phyloP scores from a whole-genome alignment of 495 filamentous ascomycete species.

The Sphaerosporella brunnea region DNA sequence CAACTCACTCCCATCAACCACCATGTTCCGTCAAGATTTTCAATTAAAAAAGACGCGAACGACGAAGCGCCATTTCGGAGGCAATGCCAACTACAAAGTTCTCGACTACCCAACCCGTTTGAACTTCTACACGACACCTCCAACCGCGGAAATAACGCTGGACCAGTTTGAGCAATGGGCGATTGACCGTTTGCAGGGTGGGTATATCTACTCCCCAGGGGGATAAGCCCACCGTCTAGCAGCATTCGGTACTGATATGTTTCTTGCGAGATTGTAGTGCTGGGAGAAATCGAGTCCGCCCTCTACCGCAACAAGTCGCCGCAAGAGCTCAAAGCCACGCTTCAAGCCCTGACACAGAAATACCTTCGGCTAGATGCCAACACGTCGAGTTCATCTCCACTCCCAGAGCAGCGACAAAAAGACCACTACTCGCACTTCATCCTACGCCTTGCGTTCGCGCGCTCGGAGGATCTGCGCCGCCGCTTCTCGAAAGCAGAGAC shows the following conservation, averaged over 20 bases:
- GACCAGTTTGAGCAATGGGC: slow-evolving; percentile 99
- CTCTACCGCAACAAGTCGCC: slow-evolving; percentile 77
- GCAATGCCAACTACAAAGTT: slow-evolving; percentile 45
- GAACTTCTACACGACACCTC: slow-evolving; percentile 79
- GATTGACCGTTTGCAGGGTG: slow-evolving; percentile 75
- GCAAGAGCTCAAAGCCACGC: slow-evolving; percentile 58
- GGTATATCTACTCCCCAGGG: no score
- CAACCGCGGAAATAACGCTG: slow-evolving; percentile 84
- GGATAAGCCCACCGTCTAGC: no score
- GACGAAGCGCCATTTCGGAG: slow-evolving; percentile 56
- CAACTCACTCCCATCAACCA: no score
- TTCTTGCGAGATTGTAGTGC: no score
- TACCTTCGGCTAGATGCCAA: slow-evolving; percentile 71
- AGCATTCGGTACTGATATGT: no score
- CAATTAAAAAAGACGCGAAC: background rate
- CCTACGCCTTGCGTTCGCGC: slow-evolving; percentile 77
- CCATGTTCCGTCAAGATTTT: slow-evolving; percentile 7
- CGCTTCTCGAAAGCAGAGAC: slow-evolving; percentile 77
- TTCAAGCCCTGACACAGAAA: slow-evolving; percentile 66
- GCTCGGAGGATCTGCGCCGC: slow-evolving; percentile 77
- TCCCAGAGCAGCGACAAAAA: slow-evolving; percentile 60
- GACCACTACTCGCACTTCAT: slow-evolving; percentile 99
- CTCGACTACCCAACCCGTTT: slow-evolving; percentile 66
- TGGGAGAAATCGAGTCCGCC: slow-evolving; percentile 89
- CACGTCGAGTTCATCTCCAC: slow-evolving; percentile 30